Percentiles rank a stretch among this genome's conserved stretches.
phyloP scores from a whole-genome alignment of 2,329 filamentous ascomycete genomes.

The Colletotrichum musae region DNA sequence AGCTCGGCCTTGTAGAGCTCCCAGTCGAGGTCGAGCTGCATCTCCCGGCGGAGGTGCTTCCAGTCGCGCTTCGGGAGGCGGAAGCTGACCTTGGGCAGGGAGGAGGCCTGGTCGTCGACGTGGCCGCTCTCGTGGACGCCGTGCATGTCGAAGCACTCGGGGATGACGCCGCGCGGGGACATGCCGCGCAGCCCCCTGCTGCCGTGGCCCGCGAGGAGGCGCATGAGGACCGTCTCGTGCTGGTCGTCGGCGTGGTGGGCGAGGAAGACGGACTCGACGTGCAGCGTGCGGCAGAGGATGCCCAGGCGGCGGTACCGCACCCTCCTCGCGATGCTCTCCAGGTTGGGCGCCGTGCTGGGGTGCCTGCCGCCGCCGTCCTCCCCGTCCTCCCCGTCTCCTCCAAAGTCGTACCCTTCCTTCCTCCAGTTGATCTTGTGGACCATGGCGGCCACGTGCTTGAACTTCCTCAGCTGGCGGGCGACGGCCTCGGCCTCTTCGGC shows the following conservation, averaged over 20 bases:
- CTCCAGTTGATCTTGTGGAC: constrained; percentile 65
- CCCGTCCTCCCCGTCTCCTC: constrained; percentile 26
- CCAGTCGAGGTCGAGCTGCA: constrained; percentile 45
- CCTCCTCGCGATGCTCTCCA: constrained; percentile 83
- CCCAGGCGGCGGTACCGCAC: constrained; percentile 83
- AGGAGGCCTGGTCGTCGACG: constrained; percentile 59
- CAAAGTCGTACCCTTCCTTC: constrained; percentile 45
- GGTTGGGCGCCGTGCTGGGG: constrained; percentile 65
- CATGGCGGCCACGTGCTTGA: constrained; percentile 49
- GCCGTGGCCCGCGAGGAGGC: constrained; percentile 77
- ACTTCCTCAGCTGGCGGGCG: constrained; percentile 51
- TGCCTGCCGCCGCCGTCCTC: constrained; percentile 37
- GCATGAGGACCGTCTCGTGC: constrained; percentile 89
- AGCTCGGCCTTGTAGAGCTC: constrained; percentile 46
- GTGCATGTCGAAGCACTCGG: constrained; percentile 84
- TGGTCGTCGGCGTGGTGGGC: constrained; percentile 94
- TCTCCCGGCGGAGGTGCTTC: constrained; percentile 40
- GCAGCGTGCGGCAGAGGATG: constrained; percentile 64
- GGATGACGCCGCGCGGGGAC: constrained; percentile 75
- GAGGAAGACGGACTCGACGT: constrained; percentile 76
- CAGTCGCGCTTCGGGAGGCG: constrained; percentile 48
- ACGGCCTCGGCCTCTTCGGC: constrained; percentile 66
- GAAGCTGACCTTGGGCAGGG: constrained; percentile 56
- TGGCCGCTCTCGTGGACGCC: constrained; percentile 78
- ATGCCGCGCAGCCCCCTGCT: constrained; percentile 83